phyloP scores from a whole-genome alignment of 192 early-diverging fungal species.

The Linnemannia exigua region DNA sequence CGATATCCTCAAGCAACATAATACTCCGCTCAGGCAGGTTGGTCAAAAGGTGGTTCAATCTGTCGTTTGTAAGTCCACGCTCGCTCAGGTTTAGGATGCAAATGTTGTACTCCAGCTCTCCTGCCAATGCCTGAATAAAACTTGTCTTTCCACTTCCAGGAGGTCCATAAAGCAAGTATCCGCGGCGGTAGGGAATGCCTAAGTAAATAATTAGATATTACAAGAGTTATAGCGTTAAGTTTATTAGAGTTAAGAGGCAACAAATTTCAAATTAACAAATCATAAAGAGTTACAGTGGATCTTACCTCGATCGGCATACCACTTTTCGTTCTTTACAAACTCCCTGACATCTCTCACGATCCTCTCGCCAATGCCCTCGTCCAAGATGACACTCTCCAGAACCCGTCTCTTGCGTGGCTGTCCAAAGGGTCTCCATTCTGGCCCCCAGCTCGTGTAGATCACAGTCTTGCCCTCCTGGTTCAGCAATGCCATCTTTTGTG shows the following conservation, averaged over 20 bases:
- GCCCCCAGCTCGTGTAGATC: constrained; percentile 94
- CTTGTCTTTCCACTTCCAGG: constrained; percentile 95
- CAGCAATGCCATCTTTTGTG: constrained; percentile 84
- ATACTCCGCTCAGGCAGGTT: constrained; percentile 86
- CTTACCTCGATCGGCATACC: constrained; percentile 84
- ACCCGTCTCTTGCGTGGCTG: constrained; percentile 85
- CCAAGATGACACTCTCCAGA: constrained; percentile 81
- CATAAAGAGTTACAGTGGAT: neutral
- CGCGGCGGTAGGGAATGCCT: constrained; percentile 91
- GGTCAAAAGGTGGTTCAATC: constrained; percentile 84
- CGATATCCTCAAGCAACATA: constrained; percentile 86
- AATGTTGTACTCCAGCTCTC: constrained; percentile 89
- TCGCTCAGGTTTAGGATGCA: constrained; percentile 89
- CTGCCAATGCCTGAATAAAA: constrained; percentile 92
- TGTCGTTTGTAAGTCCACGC: constrained; percentile 87
- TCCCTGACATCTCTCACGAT: constrained; percentile 80
- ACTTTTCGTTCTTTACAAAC: constrained; percentile 84
- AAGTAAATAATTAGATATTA: neutral
- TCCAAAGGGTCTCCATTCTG: constrained; percentile 98
- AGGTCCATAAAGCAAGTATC: constrained; percentile 89
- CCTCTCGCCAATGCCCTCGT: constrained; percentile 72
- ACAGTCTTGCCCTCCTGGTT: constrained; percentile 97
- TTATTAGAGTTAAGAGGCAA: neutral
- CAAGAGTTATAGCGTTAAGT: neutral
- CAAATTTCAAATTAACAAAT: neutral